Percentiles rank a stretch among this genome's conserved stretches.
Conservation (phyloP, 257 asterid genomes). For the Solanum pimpinellifolium region DNA sequence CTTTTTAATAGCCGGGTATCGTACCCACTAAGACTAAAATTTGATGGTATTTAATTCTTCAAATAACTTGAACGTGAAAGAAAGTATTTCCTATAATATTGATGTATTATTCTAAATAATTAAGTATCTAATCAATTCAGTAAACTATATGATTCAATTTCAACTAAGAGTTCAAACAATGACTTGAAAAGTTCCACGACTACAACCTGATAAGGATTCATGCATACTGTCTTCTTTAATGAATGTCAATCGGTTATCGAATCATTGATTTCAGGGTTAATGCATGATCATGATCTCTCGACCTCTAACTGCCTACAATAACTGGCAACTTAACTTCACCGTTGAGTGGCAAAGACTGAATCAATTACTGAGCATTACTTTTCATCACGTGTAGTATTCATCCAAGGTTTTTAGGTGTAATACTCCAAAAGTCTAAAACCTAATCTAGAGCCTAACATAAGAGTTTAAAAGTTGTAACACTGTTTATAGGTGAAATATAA, state of each 20-base stretch:
- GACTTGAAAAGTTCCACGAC: background rate
- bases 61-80: background rate
- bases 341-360: background rate
- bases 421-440: too few species aligned
- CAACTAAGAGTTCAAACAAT: background rate
- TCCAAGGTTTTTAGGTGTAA: background rate
- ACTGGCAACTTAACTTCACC: background rate
- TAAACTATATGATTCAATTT: too few species aligned
- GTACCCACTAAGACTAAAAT: background rate
- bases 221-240: background rate
- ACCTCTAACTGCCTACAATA: background rate
- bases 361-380: background rate
- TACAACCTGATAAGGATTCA: background rate
- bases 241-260: background rate
- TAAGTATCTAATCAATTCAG: too few species aligned
- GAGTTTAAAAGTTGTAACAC: too few species aligned
- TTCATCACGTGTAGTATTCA: background rate
- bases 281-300: background rate
- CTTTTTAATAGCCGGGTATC: background rate
- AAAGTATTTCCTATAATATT: too few species aligned
- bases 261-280: background rate
- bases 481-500: too few species aligned
- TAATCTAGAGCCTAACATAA: too few species aligned
- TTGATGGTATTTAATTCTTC: background rate
- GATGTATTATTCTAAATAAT: background rate